A percentile compares a stretch with the other conserved stretches of the same genome.
phyloP scores from a whole-genome alignment of 78 protist genomes.

The Guillardia theta region DNA sequence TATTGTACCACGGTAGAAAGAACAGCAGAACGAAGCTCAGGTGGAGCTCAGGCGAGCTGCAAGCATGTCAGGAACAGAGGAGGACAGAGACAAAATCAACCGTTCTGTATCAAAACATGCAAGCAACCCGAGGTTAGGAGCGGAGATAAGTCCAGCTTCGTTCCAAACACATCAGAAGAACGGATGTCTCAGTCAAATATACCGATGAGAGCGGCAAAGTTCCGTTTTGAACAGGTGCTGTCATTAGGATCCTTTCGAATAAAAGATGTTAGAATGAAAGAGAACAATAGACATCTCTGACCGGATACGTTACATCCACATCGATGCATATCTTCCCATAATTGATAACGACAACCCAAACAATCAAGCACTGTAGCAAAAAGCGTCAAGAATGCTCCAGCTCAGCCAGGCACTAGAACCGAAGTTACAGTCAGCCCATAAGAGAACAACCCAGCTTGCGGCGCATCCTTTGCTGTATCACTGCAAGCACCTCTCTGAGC shows the following conservation, averaged over 20 bases:
- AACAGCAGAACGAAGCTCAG: neutral
- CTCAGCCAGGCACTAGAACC: neutral
- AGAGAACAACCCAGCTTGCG: neutral
- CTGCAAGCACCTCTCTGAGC: neutral
- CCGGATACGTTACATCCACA: neutral
- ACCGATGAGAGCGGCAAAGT: neutral
- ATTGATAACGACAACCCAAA: neutral
- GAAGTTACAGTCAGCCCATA: neutral
- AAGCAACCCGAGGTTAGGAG: neutral
- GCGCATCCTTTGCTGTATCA: neutral
- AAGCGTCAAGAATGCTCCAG: no score
- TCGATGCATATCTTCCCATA: no score
- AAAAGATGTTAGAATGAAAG: neutral
- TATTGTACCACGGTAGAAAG: neutral
- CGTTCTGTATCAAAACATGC: neutral
- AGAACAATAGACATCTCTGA: neutral
- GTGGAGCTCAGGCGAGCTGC: neutral
- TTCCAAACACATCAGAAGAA: neutral
- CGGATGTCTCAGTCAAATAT: neutral
- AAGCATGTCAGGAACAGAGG: neutral
- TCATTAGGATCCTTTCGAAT: neutral
- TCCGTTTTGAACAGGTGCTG: neutral
- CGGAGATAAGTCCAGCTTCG: neutral
- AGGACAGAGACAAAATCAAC: neutral
- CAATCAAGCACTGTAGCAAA: neutral